Evolutionary conservation across 371 early-diverging fungal species (phyloP).

Genomic region (Actinomortierella ambigua): DNA sequence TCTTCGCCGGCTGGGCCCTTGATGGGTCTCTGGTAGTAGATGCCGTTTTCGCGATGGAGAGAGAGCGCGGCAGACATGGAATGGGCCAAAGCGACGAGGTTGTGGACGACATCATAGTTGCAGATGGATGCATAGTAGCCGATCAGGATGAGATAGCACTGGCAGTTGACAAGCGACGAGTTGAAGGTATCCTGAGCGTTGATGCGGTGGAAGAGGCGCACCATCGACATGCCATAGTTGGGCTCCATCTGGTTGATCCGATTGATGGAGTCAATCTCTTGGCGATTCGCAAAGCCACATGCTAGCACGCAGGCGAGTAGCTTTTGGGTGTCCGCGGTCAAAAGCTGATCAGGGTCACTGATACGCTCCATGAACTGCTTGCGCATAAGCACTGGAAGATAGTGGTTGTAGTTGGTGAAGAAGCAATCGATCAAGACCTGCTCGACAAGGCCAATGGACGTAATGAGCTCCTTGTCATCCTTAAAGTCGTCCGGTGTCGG

Average conservation of each 20-base stretch:
- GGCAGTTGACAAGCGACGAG: slow-evolving; percentile 32
- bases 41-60: slow-evolving; percentile 26
- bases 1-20: slow-evolving; percentile 2
- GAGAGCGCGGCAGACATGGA: slow-evolving; percentile 22
- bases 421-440: slow-evolving; percentile 39
- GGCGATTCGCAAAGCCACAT: slow-evolving; percentile 37
- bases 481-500: slow-evolving; percentile 27
- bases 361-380: slow-evolving; percentile 28
- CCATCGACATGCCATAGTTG: slow-evolving; percentile 27
- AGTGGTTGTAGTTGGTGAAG: slow-evolving; percentile 43
- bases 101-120: slow-evolving; percentile 41
- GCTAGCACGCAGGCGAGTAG: slow-evolving; percentile 38
- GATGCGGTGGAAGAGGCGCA: slow-evolving; percentile 30
- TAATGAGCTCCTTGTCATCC: slow-evolving; percentile 23
- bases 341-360: slow-evolving; percentile 11
- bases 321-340: slow-evolving; percentile 22
- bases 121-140: slow-evolving; percentile 37
- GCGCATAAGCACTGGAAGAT: slow-evolving; percentile 29
- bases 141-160: slow-evolving; percentile 37
- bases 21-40: slow-evolving; percentile 28
- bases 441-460: slow-evolving; percentile 10
- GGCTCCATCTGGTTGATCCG: slow-evolving; percentile 32
- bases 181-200: slow-evolving; percentile 34
- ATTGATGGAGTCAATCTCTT: slow-evolving; percentile 20
- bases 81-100: slow-evolving; percentile 37